phyloP scores from a whole-genome alignment of 192 early-diverging fungal species.

The Coemansia sp. region DNA sequence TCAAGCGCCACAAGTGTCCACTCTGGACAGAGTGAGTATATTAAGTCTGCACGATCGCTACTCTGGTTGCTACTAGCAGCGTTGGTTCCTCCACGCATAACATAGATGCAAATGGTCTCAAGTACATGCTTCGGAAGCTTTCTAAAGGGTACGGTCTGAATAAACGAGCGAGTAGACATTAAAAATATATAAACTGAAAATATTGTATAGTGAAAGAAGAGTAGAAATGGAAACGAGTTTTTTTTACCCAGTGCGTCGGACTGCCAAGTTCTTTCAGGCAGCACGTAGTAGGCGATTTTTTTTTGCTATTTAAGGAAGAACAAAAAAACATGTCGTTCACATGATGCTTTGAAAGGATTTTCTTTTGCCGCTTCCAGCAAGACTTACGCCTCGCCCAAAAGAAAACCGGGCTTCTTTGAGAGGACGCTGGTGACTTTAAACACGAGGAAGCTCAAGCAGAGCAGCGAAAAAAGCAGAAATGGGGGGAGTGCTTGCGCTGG shows the following conservation, averaged over 20 bases:
- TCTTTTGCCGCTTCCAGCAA: not conserved
- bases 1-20: not conserved
- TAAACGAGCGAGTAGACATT: not conserved
- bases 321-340: not conserved
- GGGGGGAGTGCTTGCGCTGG: not conserved
- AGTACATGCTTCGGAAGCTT: slow-evolving; percentile 5
- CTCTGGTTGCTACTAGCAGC: not conserved
- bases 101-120: not conserved
- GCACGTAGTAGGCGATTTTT: not conserved
- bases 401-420: not conserved
- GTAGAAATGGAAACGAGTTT: not conserved
- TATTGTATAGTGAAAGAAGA: not conserved
- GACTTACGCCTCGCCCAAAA: slow-evolving; percentile 2
- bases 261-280: not conserved
- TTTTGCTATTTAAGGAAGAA: not conserved
- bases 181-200: not conserved
- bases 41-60: not conserved
- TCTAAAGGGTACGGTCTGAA: not conserved
- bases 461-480: not conserved
- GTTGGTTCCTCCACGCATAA: not conserved
- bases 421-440: not conserved
- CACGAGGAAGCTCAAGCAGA: not conserved
- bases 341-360: not conserved
- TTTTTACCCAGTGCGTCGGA: not conserved
- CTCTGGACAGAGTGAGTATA: slow-evolving; percentile 1